Base-by-base conservation (phyloP, 208 protist species). In the Trypanosoma rangeli region DNA sequence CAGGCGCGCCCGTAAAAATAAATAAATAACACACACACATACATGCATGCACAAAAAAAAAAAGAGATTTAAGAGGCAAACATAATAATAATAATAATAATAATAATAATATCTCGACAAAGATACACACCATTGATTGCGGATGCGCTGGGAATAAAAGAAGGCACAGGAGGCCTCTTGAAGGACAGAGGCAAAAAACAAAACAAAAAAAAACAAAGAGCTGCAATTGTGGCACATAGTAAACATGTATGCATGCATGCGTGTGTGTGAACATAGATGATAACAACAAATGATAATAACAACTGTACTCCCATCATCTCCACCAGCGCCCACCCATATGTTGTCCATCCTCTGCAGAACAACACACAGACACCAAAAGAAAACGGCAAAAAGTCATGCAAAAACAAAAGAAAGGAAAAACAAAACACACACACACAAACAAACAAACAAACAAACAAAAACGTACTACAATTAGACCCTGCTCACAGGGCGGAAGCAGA, bases 381-480 rank as follows among this genome's bases (percentile, higher is more conserved):
- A 62, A 48, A 44, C 8, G 16, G 29, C 20, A 18, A 46, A 42
- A 1, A 5, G 4, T n/a, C 20, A 15, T 18, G 10, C 53, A 26
- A 49, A 15, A 24, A 22, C 15, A 48, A n/a, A 64, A 52, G 35
- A 20, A 13, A 52, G 50, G 5, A 33, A 33, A 64, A n/a, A 35
- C n/a, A n/a, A n/a, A n/a, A n/a, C n/a, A n/a, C n/a, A n/a, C n/a
- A n/a, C n/a, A n/a, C n/a, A n/a, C n/a, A 64, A 28, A 33, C 39
- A 15, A 67, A 67, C 39, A 37, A 59, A 42, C 35, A 42, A 42
- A 76, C 1, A 53, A 50, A 56, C 0, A 73, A 48, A 49, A 64
- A 46, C 39, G 48, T 53, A 50, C 57, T 42, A 24, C 33, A 7
- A 37, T 9, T 39, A 33, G 13, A 33, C 31, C 26, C 37, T 28